Conservation (phyloP, 1,284 basidiomycete species). For the Hemileia vastatrix region DNA sequence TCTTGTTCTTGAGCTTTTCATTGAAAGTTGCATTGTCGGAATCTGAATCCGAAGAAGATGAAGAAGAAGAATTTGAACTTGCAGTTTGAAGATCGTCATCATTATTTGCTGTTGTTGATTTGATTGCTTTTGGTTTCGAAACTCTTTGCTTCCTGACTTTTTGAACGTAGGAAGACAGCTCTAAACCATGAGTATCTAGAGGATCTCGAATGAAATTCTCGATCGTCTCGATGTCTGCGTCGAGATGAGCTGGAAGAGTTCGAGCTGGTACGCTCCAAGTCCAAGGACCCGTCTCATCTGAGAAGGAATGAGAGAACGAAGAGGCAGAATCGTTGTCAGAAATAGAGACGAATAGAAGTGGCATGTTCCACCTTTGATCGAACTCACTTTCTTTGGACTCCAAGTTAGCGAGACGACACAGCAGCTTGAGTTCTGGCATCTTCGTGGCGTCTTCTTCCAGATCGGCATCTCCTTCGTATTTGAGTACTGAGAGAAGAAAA, state of each 20-base stretch:
- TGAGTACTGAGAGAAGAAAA: not conserved
- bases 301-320: not conserved
- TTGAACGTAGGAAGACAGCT: conserved; percentile 30
- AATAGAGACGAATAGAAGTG: too few species aligned
- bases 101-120: too few species aligned
- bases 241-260: conserved; percentile 30
- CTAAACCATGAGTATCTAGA: conserved; percentile 27
- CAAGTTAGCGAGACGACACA: conserved; percentile 37
- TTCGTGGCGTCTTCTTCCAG: conserved; percentile 31
- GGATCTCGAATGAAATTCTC: conserved; percentile 38
- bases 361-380: not conserved
- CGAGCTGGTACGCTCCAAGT: conserved; percentile 35
- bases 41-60: too few species aligned
- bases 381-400: conserved; percentile 26
- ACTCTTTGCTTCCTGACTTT: conserved; percentile 28
- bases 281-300: conserved; percentile 29
- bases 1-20: too few species aligned
- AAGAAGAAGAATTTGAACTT: too few species aligned
- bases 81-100: too few species aligned
- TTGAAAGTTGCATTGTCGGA: too few species aligned
- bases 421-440: conserved; percentile 36
- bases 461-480: conserved; percentile 27
- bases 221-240: conserved; percentile 34
- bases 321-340: too few species aligned
- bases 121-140: too few species aligned